Evolutionary conservation across 768 basidiomycete species (phyloP), one percentile per base, ranked within the genome.

Genomic region (Crucibulum laeve): DNA sequence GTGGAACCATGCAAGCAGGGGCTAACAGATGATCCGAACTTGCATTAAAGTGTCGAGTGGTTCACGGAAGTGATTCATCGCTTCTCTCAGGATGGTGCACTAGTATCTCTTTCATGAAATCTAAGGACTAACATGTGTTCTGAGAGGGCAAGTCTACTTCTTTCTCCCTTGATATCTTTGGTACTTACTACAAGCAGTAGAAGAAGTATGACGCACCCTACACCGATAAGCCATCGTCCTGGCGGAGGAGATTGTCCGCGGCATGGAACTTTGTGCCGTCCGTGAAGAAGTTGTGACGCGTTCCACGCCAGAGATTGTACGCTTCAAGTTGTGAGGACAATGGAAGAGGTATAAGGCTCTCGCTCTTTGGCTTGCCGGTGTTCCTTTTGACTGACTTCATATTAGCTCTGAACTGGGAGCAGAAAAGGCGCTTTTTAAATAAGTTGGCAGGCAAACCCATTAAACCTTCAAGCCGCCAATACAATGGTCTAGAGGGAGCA

Each of bases 321-420:
- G 88, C 14, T 91, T 82, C 62, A n/a, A n/a, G n/a, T n/a, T n/a
- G n/a, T 92, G 88, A 52, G 85, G 82, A 3, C 82, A 79, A 47
- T 92, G 90, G 90, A 92, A 92, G 69, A 87, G 77, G 90, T 89
- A 54, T 50, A 15, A 3, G 25, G 17, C 23, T 48, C 19, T 15
- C 46, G 34, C 42, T 37, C 13, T 8, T 6, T 15, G 6, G 17
- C 18, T 11, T n/a, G n/a, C n/a, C n/a, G n/a, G n/a, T 21, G 38
- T 7, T 40, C 6, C 8, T 21, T 19, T 8, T 23, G 35, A 37
- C 10, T 37, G 7, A 25, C 14, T 17, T 35, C 28, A 19, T 17
- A 34, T 13, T 52, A 90, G 87, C 54, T 62, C 66, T 40, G 84
- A 77, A 57, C 71, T 91, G 14, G 76, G 80, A 24, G 85, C 87